Conservation (phyloP, 805 yeast species). For the Peterozyma xylosa region DNA sequence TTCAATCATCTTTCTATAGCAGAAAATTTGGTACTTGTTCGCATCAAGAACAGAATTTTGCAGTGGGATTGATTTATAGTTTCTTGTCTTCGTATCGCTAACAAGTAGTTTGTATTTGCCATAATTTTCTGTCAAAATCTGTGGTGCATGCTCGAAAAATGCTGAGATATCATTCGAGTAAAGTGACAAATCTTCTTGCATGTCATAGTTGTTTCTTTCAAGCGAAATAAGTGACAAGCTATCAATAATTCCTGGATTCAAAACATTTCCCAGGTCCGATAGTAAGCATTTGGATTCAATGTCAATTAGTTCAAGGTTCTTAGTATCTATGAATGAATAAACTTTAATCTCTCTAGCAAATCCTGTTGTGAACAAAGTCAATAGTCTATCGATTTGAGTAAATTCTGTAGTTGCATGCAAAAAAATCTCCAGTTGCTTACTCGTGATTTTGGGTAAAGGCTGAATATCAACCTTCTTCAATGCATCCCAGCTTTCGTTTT, state of each 20-base stretch:
- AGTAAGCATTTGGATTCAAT: constrained; percentile 5
- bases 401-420: constrained; percentile 14
- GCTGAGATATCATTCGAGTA: constrained; percentile 14
- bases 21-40: constrained; percentile 53
- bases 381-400: constrained; percentile 27
- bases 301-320: constrained; percentile 9
- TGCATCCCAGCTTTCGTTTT: constrained; percentile 4
- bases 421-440: constrained; percentile 27
- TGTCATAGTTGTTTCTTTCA: constrained; percentile 11
- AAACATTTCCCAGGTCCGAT: constrained; percentile 19
- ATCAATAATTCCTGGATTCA: constrained; percentile 64
- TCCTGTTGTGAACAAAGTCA: constrained; percentile 34
- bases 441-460: constrained; percentile 16
- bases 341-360: constrained; percentile 57
- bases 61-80: constrained; percentile 31
- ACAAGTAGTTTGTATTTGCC: constrained; percentile 21
- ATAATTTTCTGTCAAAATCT: not conserved
- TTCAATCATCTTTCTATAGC: constrained; percentile 45
- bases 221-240: constrained; percentile 24
- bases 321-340: constrained; percentile 40
- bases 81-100: constrained; percentile 60
- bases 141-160: constrained; percentile 10
- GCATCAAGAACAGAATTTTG: constrained; percentile 41
- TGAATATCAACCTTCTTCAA: constrained; percentile 8
- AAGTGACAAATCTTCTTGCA: constrained; percentile 13